These are phyloP conservation scores for Diaporthe vexans DNA, from an alignment of 2,329 filamentous ascomycete genomes.

Conservation along the genomic window DNA sequence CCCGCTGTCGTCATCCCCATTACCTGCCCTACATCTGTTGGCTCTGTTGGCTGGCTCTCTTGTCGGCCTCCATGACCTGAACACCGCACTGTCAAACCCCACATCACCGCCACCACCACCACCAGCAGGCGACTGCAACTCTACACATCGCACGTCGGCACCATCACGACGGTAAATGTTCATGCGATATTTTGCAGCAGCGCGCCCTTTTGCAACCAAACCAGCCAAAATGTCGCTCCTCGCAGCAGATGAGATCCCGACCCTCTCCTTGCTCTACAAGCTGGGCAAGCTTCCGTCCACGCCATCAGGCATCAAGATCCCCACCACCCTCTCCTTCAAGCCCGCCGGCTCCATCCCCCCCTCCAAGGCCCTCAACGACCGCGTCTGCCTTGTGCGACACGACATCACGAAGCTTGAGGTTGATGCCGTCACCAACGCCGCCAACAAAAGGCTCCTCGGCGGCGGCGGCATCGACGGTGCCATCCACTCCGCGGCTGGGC, in stretches of 20 bases:
- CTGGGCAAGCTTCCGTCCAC: conserved; percentile 59
- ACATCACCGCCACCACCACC: not conserved
- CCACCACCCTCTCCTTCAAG: conserved; percentile 45
- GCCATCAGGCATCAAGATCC: conserved; percentile 38
- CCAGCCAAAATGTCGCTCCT: conserved; percentile 54
- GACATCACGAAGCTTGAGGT: conserved; percentile 86
- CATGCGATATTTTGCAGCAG: conserved; percentile 4
- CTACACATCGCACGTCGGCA: not conserved
- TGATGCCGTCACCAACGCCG: conserved; percentile 93
- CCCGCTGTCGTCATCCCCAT: conserved; percentile 41
- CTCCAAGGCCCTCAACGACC: conserved; percentile 75
- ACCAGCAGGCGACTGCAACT: too few species aligned
- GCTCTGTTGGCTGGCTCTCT: not conserved
- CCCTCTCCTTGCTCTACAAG: conserved; percentile 76
- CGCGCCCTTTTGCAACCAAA: conserved; percentile 14
- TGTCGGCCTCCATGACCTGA: not conserved
- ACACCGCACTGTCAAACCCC: not conserved
- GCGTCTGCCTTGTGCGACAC: conserved; percentile 77
- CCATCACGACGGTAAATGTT: not conserved
- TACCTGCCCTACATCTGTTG: not conserved
- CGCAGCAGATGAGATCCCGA: conserved; percentile 70
- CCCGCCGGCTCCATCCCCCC: conserved; percentile 46
- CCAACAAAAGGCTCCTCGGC: conserved; percentile 82
- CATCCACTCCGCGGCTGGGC: conserved; percentile 88
- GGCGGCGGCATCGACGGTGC: conserved; percentile 93